Conservation (phyloP, 106 monocot species). For the Dioscorea dumetorum region DNA sequence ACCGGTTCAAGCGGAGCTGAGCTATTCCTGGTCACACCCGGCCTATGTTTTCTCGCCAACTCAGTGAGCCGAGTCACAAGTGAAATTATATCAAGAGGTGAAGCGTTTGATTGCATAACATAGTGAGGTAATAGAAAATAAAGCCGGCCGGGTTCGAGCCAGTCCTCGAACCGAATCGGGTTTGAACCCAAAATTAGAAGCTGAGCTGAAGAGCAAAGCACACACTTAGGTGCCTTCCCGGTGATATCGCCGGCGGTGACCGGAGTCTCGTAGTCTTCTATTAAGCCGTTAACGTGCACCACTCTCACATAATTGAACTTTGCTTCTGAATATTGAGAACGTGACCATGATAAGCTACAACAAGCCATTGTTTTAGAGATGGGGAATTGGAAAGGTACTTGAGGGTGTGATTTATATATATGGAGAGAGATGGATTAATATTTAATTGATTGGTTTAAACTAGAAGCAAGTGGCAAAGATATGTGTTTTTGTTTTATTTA, state of each 20-base stretch:
- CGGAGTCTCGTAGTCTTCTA: conserved; percentile 48
- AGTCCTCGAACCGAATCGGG: conserved; percentile 30
- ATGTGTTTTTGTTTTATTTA: too few species aligned
- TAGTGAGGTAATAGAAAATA: conserved; percentile 75
- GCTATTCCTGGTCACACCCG: background rate
- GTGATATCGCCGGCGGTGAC: conserved; percentile 45
- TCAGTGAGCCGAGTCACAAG: conserved; percentile 48
- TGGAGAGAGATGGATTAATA: too few species aligned
- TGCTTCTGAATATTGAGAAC: too few species aligned
- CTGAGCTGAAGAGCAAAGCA: conserved; percentile 53
- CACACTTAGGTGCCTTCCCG: conserved; percentile 30
- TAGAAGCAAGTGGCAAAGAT: too few species aligned
- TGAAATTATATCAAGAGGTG: conserved; percentile 38
- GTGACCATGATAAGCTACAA: too few species aligned
- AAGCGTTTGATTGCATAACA: conserved; percentile 41
- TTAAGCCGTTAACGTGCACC: conserved; percentile 71
- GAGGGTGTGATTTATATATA: too few species aligned
- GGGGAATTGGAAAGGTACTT: too few species aligned
- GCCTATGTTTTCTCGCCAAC: conserved; percentile 26
- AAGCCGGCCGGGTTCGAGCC: conserved; percentile 48
- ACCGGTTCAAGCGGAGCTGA: background rate
- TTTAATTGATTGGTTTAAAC: too few species aligned
- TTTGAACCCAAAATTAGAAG: conserved; percentile 27
- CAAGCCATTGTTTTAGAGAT: too few species aligned
- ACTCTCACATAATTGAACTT: conserved; percentile 46